Conservation (phyloP, 805 yeast genomes). For the Candida incommunis region DNA sequence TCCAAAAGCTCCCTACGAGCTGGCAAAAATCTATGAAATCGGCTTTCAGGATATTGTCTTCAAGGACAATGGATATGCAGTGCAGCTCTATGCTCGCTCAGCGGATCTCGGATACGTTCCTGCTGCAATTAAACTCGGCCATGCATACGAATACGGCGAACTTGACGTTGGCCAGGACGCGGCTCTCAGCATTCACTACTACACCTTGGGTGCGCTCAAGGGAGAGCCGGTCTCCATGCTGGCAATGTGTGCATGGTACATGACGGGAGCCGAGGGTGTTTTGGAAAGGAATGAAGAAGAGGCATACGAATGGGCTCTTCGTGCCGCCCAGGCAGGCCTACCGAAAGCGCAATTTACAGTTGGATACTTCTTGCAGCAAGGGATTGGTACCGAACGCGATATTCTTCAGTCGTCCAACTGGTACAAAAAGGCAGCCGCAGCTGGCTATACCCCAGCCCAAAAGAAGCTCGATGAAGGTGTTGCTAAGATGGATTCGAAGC, state of each 20-base stretch:
- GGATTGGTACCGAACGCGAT: slow-evolving; percentile 67
- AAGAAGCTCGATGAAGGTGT: slow-evolving; percentile 15
- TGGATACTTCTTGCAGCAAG: slow-evolving; percentile 73
- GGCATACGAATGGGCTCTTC: slow-evolving; percentile 88
- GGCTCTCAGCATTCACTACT: slow-evolving; percentile 78
- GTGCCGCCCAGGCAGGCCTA: slow-evolving; percentile 64
- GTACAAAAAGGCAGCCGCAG: slow-evolving; percentile 62
- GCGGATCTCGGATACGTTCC: slow-evolving; percentile 78
- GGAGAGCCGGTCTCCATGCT: slow-evolving; percentile 87
- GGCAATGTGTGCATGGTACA: slow-evolving; percentile 93
- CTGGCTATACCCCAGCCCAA: slow-evolving; percentile 38
- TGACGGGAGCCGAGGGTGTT: slow-evolving; percentile 79
- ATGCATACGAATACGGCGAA: slow-evolving; percentile 67
- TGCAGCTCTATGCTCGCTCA: slow-evolving; percentile 73
- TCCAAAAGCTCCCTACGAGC: slow-evolving; percentile 88
- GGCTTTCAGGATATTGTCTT: slow-evolving; percentile 84
- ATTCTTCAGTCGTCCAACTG: slow-evolving; percentile 47
- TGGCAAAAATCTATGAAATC: slow-evolving; percentile 66
- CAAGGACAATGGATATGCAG: slow-evolving; percentile 70
- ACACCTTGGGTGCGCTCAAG: slow-evolving; percentile 75
- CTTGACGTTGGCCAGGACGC: slow-evolving; percentile 61
- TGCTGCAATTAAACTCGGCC: slow-evolving; percentile 69
- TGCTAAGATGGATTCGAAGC: slow-evolving; percentile 15
- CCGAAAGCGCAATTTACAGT: slow-evolving; percentile 78
- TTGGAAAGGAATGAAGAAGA: slow-evolving; percentile 66